Evolutionary conservation across 2,329 filamentous ascomycete genomes (phyloP).

Genomic region (Aspergillus hiratsukae): DNA sequence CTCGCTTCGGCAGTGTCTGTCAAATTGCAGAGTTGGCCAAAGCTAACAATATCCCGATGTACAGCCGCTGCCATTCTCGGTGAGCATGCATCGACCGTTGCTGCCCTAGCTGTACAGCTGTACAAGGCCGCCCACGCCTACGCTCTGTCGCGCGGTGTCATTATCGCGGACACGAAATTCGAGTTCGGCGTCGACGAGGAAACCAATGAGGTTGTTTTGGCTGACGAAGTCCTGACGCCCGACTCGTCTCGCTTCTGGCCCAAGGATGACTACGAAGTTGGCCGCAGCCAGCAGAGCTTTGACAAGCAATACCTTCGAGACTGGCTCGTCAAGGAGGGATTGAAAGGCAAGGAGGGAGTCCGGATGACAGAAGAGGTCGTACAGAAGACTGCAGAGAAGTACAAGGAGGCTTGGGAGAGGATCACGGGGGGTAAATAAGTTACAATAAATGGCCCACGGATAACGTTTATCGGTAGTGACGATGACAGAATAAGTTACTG

Average conservation of each 20-base stretch:
- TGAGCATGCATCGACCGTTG: constrained; percentile 60
- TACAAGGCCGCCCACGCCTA: constrained; percentile 53
- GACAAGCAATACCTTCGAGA: constrained; percentile 84
- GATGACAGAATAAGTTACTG: constrained; percentile 3
- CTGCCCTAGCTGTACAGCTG: constrained; percentile 59
- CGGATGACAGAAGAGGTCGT: constrained; percentile 68
- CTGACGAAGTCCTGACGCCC: constrained; percentile 83
- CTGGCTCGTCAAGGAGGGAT: constrained; percentile 68
- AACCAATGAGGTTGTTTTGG: constrained; percentile 65
- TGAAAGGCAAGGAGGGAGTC: constrained; percentile 72
- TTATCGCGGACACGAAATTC: constrained; percentile 75
- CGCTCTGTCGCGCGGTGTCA: constrained; percentile 58
- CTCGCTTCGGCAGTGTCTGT: not conserved
- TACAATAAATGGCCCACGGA: not conserved
- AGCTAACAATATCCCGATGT: not conserved
- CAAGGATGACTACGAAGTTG: constrained; percentile 65
- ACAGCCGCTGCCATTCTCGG: constrained; percentile 59
- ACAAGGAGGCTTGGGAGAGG: constrained; percentile 69
- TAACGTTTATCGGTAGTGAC: not conserved
- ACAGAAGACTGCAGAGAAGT: constrained; percentile 64
- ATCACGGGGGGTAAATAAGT: constrained; percentile 55
- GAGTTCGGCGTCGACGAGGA: constrained; percentile 67
- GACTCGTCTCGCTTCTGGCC: constrained; percentile 86
- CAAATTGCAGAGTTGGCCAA: not conserved
- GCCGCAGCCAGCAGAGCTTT: constrained; percentile 73